Evolutionary conservation across 1,284 basidiomycete genomes (phyloP).

Genomic region (Peniophora sp.): DNA sequence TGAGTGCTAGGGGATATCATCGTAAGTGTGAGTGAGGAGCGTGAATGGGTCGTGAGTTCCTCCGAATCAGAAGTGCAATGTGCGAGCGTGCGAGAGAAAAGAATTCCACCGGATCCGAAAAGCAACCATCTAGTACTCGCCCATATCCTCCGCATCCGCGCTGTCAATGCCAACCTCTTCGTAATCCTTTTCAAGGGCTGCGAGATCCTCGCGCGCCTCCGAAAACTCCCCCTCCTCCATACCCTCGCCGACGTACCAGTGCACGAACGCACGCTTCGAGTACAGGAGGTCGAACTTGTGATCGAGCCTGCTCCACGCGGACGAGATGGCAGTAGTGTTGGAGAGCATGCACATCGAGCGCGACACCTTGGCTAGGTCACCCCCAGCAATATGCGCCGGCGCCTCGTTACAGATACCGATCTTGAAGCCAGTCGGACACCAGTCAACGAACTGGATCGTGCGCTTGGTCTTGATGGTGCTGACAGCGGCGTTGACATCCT

Average conservation of each 20-base stretch:
- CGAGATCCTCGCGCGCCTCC: conserved; percentile 95
- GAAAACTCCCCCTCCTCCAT: conserved; percentile 99
- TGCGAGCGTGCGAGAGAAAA: conserved; percentile 13
- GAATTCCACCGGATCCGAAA: conserved; percentile 15
- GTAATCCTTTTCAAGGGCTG: conserved; percentile 95
- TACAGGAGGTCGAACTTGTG: conserved; percentile 98
- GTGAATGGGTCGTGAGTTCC: neutral
- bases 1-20: neutral
- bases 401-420: conserved; percentile 89
- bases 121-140: conserved; percentile 52
- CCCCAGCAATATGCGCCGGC: conserved; percentile 76
- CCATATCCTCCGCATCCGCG: conserved; percentile 75
- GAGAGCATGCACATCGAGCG: conserved; percentile 89
- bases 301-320: conserved; percentile 86
- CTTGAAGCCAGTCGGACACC: conserved; percentile 90
- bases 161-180: conserved; percentile 93
- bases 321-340: conserved; percentile 81
- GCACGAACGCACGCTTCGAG: conserved; percentile 88
- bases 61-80: conserved; percentile 14
- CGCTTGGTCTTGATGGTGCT: conserved; percentile 83
- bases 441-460: conserved; percentile 80
- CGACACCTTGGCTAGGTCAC: conserved; percentile 82
- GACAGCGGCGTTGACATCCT: conserved; percentile 85
- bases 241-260: conserved; percentile 96
- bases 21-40: conserved; percentile 1